Conservation (phyloP, 176 grass and related monocot genomes). For the Dactylis glomerata region DNA sequence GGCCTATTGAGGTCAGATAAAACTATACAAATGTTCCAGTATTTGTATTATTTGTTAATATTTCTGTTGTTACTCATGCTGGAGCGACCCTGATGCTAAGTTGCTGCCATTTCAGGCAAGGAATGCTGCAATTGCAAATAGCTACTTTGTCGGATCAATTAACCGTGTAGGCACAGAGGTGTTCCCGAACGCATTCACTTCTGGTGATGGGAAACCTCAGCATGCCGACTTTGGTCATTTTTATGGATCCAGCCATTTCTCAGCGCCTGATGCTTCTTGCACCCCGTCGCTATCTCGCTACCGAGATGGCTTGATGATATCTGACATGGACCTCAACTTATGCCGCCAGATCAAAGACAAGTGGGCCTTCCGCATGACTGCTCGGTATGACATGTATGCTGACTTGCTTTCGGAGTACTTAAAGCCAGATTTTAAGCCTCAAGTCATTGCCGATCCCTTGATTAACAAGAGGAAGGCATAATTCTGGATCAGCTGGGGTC, state of each 20-base stretch:
- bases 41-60: background rate
- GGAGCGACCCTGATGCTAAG: background rate
- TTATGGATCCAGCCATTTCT: conserved; percentile 93
- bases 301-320: conserved; percentile 77
- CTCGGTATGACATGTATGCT: conserved; percentile 78
- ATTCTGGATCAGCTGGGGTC: conserved; percentile 4
- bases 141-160: conserved; percentile 86
- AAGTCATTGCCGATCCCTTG: conserved; percentile 67
- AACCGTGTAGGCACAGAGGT: conserved; percentile 87
- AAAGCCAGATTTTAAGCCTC: conserved; percentile 71
- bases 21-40: background rate
- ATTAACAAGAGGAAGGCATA: conserved; percentile 50
- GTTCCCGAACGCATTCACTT: conserved; percentile 92
- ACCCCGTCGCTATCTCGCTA: conserved; percentile 84
- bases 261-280: conserved; percentile 83
- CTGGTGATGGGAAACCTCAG: conserved; percentile 87
- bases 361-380: conserved; percentile 96
- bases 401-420: conserved; percentile 71
- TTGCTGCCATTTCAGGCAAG: conserved; percentile 52
- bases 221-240: conserved; percentile 90
- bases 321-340: conserved; percentile 95
- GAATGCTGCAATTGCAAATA: conserved; percentile 93
- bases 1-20: conserved; percentile 88
- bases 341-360: conserved; percentile 97
- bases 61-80: background rate